Evolutionary conservation across 805 yeast species (phyloP), one percentile per base, ranked within the genome.

Genomic region (Saturnispora quitensis): DNA sequence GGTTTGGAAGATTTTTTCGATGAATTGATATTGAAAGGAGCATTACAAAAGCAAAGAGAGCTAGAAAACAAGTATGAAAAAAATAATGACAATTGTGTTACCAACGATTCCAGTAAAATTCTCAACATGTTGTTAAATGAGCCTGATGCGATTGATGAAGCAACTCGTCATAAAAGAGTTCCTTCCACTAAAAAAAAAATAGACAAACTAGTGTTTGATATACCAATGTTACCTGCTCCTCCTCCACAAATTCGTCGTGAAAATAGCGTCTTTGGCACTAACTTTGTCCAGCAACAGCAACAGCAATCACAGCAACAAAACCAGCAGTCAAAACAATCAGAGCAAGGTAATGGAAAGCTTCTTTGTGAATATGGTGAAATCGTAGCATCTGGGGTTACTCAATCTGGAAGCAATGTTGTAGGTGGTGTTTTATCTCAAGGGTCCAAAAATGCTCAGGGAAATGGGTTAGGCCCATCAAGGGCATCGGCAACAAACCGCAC

Each of bases 401-500:
- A 55, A 34, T 55, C 58, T 6, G 58, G 55, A 22, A 48, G 50
- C 31, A 53, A 64, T 58, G 36, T 68, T 57, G 49, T 51, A 35
- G 54, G 53, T n/a, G 53, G 45, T n/a, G 51, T 49, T 13, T 17
- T 49, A 25, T 43, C 47, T 1, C 51, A 49, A 22, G 47, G 47
- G 9, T 8, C 20, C 8, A 40, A 40, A 24, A n/a, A 9, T 20
- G 13, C 31, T 15, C 36, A 33, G 22, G 78, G 78, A 12, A 82
- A 81, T 61, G 86, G 87, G 0, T 63, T 81, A 35, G 85, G 82
- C 0, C 84, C 87, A 3, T 70, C 77, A 24, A 74, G 74, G 34
- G 76, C 86, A 2, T 76, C 76, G 50, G 82, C 79, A 20, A 74
- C 78, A 15, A 76, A 81, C 17, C 75, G 76, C 59, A 75, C 72